Base-by-base conservation (phyloP, 352 stramenopile species). In the Phytophthora melonis region DNA sequence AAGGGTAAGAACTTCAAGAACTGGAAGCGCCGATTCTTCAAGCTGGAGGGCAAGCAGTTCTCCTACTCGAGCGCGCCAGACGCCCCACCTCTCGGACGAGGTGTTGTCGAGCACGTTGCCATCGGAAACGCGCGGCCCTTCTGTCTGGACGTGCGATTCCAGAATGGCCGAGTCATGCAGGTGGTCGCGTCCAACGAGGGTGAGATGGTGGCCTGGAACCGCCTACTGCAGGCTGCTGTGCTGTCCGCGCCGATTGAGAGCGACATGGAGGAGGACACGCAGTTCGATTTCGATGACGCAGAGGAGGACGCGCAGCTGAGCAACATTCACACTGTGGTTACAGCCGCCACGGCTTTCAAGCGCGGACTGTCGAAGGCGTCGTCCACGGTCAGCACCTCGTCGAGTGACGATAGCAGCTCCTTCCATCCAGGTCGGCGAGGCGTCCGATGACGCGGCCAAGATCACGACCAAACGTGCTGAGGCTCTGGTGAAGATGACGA, bases 41-140 rank as follows among this genome's bases (percentile, higher is more conserved):
- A 83, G 19, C 68, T 92, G 2, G 78, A 91, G 13, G 78, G 82
- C 21, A 87, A 86, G 23, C 75, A 83, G 56, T 72, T 96, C 1
- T 88, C 80, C 19, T 96, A 96, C 60, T 74, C 81, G 8, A 77
- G 63, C 32, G 80, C 70, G 11, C 56, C 80, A 8, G 75, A 78
- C 11, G 76, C 82, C 6, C 69, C 65, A 45, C 43, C 78, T 23
- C 68, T 94, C 0, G 86, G 86, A 27, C 83, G 72, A 47, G 84
- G 84, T 4, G 56, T 91, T n/a, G 81, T 94, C 16, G 65, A 79
- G 4, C 71, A 77, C 9, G 84, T 92, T 5, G 53, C 63, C n/a
- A 76, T 93, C 21, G 87, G 88, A n/a, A 82, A 87, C 58, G 76
- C 75, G 3, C 74, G 88, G n/a, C 84, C 88, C 3, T 93, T 94